phyloP scores from a whole-genome alignment of 345 rosid species.

The Corchorus olitorius region DNA sequence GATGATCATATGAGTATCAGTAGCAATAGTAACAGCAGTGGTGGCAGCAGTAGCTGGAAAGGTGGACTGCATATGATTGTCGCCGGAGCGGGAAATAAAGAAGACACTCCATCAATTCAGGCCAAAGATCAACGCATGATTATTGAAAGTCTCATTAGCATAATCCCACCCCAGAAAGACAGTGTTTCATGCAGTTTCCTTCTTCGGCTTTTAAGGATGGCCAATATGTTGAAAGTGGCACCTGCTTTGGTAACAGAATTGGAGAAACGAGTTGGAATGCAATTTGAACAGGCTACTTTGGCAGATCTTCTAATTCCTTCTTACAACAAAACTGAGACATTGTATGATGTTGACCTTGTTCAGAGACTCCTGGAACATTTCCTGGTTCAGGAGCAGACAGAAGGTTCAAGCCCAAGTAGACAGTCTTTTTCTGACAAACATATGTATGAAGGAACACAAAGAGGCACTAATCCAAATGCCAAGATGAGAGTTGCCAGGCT shows the following conservation, averaged over 20 bases:
- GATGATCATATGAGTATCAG: slow-evolving; percentile 62
- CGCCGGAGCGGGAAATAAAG: slow-evolving; percentile 60
- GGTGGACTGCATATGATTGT: slow-evolving; percentile 89
- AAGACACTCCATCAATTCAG: slow-evolving; percentile 48
- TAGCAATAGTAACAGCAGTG: slow-evolving; percentile 52
- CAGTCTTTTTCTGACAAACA: slow-evolving; percentile 63
- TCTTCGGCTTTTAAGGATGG: slow-evolving; percentile 74
- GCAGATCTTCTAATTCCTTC: slow-evolving; percentile 84
- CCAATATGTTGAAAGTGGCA: slow-evolving; percentile 84
- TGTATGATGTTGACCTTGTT: slow-evolving; percentile 88
- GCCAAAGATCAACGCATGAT: slow-evolving; percentile 87
- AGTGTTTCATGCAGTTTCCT: slow-evolving; percentile 88
- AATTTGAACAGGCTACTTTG: slow-evolving; percentile 85
- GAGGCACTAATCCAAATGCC: slow-evolving; percentile 57
- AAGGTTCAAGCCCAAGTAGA: slow-evolving; percentile 73
- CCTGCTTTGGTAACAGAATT: slow-evolving; percentile 89
- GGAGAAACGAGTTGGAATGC: slow-evolving; percentile 97
- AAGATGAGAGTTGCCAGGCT: slow-evolving; percentile 97
- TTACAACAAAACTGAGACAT: slow-evolving; percentile 62
- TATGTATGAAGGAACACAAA: slow-evolving; percentile 49
- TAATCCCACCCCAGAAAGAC: slow-evolving; percentile 89
- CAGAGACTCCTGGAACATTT: slow-evolving; percentile 95
- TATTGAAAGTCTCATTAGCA: slow-evolving; percentile 84
- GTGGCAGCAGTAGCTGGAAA: slow-evolving; percentile 66
- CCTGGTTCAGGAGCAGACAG: slow-evolving; percentile 88